Evolutionary conservation across 2,329 filamentous ascomycete species (phyloP), one percentile per base, ranked within the genome.

Genomic region (Alternaria triticina): DNA sequence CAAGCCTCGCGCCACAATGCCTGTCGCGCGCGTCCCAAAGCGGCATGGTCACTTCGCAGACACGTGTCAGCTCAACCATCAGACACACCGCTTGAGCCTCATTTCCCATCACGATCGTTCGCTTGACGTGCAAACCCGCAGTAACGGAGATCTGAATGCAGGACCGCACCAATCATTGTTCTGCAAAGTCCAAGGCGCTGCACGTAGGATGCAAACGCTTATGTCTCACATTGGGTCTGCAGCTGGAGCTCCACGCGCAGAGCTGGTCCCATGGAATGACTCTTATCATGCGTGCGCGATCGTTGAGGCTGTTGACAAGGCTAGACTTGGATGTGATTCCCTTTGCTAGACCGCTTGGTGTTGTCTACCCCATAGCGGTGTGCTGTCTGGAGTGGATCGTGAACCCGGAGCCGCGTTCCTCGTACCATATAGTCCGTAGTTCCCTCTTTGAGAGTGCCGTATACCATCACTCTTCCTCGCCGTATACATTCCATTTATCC

Each of bases 71-170:
- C 22, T 57, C 57, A 56, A 51, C 51, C 45, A 60, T 55, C 61
- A 54, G 10, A 50, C 61, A 33, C 61, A 63, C 61, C 61, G 61
- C 61, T 58, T 44, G 50, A 63, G 57, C 61, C 56, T 62, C 56
- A 59, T 43, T 46, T 55, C 40, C 36, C 25, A 59, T 23, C 61
- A 46, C 22, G n/a, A 27, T 51, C 45, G 28, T 55, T 46, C 50
- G 50, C 49, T 49, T 51, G 22, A 40, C 50, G 11, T 36, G 44
- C 22, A 12, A 45, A 30, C 45, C 54, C 50, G 50, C 44, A 50
- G 28, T 30, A 20, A 22, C 17, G 6, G n/a, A 22, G 9, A 27
- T 25, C 22, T 11, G 20, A 30, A 36, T 45, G 50, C 33, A 33
- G 57, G 12, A 28, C 27, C 13, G 52, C 15, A 36, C 45, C 56